Conservation (phyloP, 2,329 filamentous ascomycete species). For the Verticillium nonalfalfae region DNA sequence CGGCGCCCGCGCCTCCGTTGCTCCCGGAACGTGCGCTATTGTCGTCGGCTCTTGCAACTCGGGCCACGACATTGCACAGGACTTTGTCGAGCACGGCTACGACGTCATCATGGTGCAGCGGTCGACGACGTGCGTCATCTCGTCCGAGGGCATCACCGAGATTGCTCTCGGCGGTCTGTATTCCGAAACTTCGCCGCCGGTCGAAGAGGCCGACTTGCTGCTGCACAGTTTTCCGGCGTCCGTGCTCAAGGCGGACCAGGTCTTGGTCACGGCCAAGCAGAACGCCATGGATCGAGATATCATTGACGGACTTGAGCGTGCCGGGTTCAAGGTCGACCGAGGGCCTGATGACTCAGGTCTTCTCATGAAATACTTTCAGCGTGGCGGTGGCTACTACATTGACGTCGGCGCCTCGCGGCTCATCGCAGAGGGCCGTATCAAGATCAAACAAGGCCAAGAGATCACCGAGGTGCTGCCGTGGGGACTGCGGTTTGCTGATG, state of each 20-base stretch:
- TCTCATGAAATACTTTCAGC: conserved; percentile 30
- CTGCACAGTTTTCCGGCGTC: conserved; percentile 51
- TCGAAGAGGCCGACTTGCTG: conserved; percentile 60
- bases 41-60: conserved; percentile 66
- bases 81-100: conserved; percentile 61
- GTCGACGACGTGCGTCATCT: conserved; percentile 58
- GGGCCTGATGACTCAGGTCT: conserved; percentile 44
- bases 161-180: conserved; percentile 47
- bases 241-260: conserved; percentile 54
- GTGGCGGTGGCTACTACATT: conserved; percentile 22
- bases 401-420: conserved; percentile 17
- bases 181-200: conserved; percentile 47
- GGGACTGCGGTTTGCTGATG: conserved; percentile 35
- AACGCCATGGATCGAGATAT: conserved; percentile 30
- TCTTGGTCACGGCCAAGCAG: conserved; percentile 29
- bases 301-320: conserved; percentile 39
- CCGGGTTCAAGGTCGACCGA: conserved; percentile 54
- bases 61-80: conserved; percentile 63
- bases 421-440: conserved; percentile 23
- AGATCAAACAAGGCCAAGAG: conserved; percentile 42
- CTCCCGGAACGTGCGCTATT: conserved; percentile 51
- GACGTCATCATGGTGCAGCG: conserved; percentile 66
- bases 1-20: conserved; percentile 38
- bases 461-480: conserved; percentile 42
- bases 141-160: conserved; percentile 44